phyloP scores from a whole-genome alignment of 805 yeast genomes.

The Monosporozyma aquatica region DNA sequence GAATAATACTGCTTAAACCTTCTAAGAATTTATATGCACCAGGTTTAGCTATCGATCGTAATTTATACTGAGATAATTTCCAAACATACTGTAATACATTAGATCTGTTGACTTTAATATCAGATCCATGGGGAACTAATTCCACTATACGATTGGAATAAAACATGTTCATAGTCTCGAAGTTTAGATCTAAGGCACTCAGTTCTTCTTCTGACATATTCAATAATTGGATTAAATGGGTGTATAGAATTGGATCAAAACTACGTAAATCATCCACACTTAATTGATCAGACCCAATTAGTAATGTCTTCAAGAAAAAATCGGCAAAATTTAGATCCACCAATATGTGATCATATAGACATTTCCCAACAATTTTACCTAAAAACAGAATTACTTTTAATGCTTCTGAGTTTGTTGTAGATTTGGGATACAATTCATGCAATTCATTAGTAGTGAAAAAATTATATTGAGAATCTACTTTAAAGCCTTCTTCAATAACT shows the following conservation, averaged over 20 bases:
- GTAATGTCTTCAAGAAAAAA: constrained; percentile 69
- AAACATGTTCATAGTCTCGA: constrained; percentile 48
- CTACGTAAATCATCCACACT: constrained; percentile 72
- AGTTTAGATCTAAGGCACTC: constrained; percentile 47
- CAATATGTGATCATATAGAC: constrained; percentile 73
- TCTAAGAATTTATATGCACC: constrained; percentile 29
- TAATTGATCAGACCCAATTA: constrained; percentile 29
- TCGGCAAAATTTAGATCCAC: constrained; percentile 81
- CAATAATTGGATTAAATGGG: constrained; percentile 53
- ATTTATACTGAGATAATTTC: constrained; percentile 66
- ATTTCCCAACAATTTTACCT: constrained; percentile 82
- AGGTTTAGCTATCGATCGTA: constrained; percentile 35
- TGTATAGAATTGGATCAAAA: constrained; percentile 59
- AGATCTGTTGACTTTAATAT: constrained; percentile 43
- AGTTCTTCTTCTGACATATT: constrained; percentile 48
- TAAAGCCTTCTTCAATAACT: constrained; percentile 61
- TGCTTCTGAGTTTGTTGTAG: constrained; percentile 17
- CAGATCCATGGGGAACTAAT: constrained; percentile 51
- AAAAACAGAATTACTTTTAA: constrained; percentile 45
- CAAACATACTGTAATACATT: constrained; percentile 70
- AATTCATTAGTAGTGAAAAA: constrained; percentile 39
- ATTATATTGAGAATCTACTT: constrained; percentile 22
- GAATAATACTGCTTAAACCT: constrained; percentile 63
- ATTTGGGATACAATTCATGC: constrained; percentile 60
- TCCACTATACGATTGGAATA: constrained; percentile 40